Conservation (phyloP, 305 asterid genomes). For the Fraxinus platypoda region DNA sequence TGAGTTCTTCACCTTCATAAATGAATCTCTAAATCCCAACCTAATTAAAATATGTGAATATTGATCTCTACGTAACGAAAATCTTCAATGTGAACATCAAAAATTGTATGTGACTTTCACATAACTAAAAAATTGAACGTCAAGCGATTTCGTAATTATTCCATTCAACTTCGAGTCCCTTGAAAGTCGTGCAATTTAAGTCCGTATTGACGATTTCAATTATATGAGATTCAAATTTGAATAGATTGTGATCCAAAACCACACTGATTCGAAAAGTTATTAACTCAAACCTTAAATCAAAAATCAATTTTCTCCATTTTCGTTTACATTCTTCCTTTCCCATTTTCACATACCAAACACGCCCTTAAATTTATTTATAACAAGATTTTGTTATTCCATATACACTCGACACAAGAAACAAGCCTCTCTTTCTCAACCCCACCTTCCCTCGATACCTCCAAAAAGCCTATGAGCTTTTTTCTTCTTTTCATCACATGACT, state of each 20-base stretch:
- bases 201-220: not conserved
- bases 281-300: not conserved
- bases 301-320: not conserved
- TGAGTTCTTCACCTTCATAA: not conserved
- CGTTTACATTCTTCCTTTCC: not conserved
- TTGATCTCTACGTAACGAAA: not conserved
- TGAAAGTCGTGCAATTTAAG: not conserved
- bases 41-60: not conserved
- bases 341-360: constrained; percentile 15
- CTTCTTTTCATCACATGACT: not conserved
- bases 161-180: not conserved
- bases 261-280: not conserved
- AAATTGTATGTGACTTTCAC: not conserved
- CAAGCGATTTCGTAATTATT: not conserved
- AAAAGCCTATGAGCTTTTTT: constrained; percentile 14
- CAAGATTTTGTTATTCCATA: constrained; percentile 14
- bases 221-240: not conserved
- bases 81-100: not conserved
- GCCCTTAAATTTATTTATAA: not conserved
- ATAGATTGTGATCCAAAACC: not conserved
- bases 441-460: constrained; percentile 28
- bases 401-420: constrained; percentile 38
- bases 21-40: not conserved
- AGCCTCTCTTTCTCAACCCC: constrained; percentile 36
- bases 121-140: not conserved